Conservation (phyloP, 495 filamentous ascomycete species). For the Talaromyces stipitatus region DNA sequence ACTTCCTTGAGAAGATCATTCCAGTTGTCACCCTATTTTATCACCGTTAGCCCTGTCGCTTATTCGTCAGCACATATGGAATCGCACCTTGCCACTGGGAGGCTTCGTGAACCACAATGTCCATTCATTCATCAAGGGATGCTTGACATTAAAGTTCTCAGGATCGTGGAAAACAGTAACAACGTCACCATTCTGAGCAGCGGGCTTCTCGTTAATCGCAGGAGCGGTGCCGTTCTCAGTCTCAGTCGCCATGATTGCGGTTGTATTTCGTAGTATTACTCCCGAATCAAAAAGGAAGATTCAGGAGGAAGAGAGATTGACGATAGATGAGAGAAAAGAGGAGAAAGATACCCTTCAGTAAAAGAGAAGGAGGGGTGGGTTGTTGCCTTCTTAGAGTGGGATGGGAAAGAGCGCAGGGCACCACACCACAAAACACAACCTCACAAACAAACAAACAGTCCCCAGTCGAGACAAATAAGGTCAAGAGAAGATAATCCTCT, state of each 20-base stretch:
- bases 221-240: constrained; percentile 33
- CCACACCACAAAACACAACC: neutral
- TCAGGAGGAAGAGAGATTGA: constrained; percentile 4
- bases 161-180: constrained; percentile 95
- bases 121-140: constrained; percentile 93
- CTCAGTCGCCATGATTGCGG: constrained; percentile 31
- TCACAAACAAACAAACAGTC: neutral
- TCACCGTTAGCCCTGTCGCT: neutral
- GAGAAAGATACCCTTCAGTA: neutral
- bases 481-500: constrained; percentile 17
- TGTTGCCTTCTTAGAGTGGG: constrained; percentile 17
- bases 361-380: constrained; percentile 5
- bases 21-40: constrained; percentile 84
- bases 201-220: constrained; percentile 36
- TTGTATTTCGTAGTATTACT: neutral
- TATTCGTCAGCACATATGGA: neutral
- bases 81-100: constrained; percentile 81
- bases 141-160: constrained; percentile 98
- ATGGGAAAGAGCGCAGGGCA: constrained; percentile 8
- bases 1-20: constrained; percentile 96
- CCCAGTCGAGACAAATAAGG: neutral
- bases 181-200: constrained; percentile 42
- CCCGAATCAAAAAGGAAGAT: neutral
- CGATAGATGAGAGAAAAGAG: neutral
- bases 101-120: constrained; percentile 99